Percentiles rank a stretch among this genome's conserved stretches.
These are phyloP conservation scores for Aspergillus amoenus DNA, from an alignment of 2,329 filamentous ascomycete genomes.

Conservation along the genomic window DNA sequence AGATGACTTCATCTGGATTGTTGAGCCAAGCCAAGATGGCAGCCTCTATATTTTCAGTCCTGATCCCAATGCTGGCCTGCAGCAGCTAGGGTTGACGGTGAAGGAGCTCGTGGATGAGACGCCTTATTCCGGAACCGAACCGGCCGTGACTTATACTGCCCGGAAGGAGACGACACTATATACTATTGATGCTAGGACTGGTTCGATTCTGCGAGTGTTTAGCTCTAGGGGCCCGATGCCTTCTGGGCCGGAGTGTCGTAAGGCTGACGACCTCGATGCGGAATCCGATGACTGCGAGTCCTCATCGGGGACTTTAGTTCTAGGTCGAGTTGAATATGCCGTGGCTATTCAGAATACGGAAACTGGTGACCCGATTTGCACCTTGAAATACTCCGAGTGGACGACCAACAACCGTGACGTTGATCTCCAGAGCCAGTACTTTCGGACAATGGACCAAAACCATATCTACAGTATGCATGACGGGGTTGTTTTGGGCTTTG, in stretches of 20 bases:
- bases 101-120: constrained; percentile 85
- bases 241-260: constrained; percentile 72
- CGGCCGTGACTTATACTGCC: constrained; percentile 82
- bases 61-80: constrained; percentile 49
- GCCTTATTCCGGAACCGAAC: constrained; percentile 72
- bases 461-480: constrained; percentile 88
- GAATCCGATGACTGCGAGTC: constrained; percentile 71
- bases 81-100: constrained; percentile 50
- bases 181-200: constrained; percentile 83
- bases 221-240: constrained; percentile 71
- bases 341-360: constrained; percentile 77
- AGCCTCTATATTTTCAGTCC: constrained; percentile 84
- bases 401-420: constrained; percentile 85
- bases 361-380: constrained; percentile 75
- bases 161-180: constrained; percentile 89
- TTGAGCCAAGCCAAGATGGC: constrained; percentile 86
- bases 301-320: constrained; percentile 73
- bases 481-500: constrained; percentile 78
- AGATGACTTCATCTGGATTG: constrained; percentile 90
- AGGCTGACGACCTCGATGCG: constrained; percentile 60
- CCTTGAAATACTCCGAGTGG: constrained; percentile 92
- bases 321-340: constrained; percentile 86
- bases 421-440: constrained; percentile 83
- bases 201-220: constrained; percentile 79
- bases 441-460: constrained; percentile 74